Evolutionary conservation across 164 flowering plant genomes (phyloP), one percentile per base, ranked within the genome.

Genomic region (Echeveria elegans): DNA sequence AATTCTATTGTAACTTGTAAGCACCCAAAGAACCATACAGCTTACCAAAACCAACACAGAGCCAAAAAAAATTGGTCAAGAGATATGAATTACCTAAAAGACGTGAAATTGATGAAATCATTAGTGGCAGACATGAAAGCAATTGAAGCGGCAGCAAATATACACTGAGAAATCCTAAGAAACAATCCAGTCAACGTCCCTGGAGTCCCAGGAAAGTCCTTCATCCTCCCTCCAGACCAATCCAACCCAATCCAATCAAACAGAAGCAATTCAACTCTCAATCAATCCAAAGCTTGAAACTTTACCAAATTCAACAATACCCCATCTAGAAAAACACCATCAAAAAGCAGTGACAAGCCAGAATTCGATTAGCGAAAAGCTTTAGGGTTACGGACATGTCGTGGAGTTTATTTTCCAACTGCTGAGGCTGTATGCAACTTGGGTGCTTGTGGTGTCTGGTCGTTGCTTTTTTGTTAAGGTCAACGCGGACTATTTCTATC

Each of bases 141-240:
- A 16, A 45, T 45, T 45, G 50, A 45, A 45, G 50, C 2, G 16
- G 50, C 50, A 15, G 50, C 50, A 45, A 45, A 45, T 45, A 45
- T 45, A 5, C 19, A 45, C 18, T 45, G 50, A 15, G 50, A 45
- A 45, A 45, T 16, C 50, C 50, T 45, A 45, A 45, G 50, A 16
- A 45, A 5, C 50, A 45, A 45, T 15, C 50, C 50, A 14, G 50
- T 45, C 50, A 45, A 18, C 19, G 50, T 45, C 50, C 50, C 50
- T n/a, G 50, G 50, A 45, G 50, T 45, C 50, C 50, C 50, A 45
- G 50, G 50, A 45, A 45, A 45, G 50, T 45, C n/a, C 50, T 45
- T 45, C 50, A 45, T 45, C 19, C 50, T 45, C 50, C 5, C n/a
- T n/a, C n/a, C n/a, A n/a, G n/a, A n/a, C n/a, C n/a, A n/a, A n/a